A percentile compares a stretch with the other conserved stretches of the same genome.
Conservation (phyloP, 1,284 basidiomycete genomes). For the Ustilago lituana region DNA sequence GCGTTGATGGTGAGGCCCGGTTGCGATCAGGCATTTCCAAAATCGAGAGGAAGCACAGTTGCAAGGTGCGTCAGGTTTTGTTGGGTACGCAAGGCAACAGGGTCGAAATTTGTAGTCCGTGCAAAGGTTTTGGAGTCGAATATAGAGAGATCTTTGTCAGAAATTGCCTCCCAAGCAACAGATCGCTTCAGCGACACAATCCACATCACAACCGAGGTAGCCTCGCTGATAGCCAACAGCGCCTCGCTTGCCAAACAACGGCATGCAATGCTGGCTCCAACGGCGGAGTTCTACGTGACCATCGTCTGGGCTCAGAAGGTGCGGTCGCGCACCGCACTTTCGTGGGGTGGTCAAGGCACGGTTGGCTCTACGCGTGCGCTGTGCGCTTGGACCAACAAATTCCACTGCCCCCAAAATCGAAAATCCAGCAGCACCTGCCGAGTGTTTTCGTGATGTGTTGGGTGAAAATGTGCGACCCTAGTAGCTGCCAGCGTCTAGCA, state of each 20-base stretch:
- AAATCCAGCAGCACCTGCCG: slow-evolving; percentile 6
- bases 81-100: slow-evolving; percentile 11
- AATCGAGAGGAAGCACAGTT: no score
- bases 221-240: no score
- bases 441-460: slow-evolving; percentile 9
- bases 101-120: slow-evolving; percentile 63
- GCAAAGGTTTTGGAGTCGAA: slow-evolving; percentile 51
- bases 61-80: slow-evolving; percentile 5
- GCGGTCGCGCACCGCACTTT: slow-evolving; percentile 9
- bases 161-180: not conserved
- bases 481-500: no score
- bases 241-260: not conserved
- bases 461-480: not conserved
- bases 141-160: slow-evolving; percentile 3
- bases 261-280: not conserved
- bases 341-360: not conserved
- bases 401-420: slow-evolving; percentile 13
- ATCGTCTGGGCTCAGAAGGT: not conserved
- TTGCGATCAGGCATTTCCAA: not conserved
- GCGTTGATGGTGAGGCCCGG: no score
- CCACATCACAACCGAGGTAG: no score
- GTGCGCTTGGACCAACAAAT: slow-evolving; percentile 40
- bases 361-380: not conserved
- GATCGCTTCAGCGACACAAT: no score
- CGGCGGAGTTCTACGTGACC: not conserved